Evolutionary conservation across 164 flowering plant species (phyloP).

Genomic region (Hamamelis virginiana): DNA sequence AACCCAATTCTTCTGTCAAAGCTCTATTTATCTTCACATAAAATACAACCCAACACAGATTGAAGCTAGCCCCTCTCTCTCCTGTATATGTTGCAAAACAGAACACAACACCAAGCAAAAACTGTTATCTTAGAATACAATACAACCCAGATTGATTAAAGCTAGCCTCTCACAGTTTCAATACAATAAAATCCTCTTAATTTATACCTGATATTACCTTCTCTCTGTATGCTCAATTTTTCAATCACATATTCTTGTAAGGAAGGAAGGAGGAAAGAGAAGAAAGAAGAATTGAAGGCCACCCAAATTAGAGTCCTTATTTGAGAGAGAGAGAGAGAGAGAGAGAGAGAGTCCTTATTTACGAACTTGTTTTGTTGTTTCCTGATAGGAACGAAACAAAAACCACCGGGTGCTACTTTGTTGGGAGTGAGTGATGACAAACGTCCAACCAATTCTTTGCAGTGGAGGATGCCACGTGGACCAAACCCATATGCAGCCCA

Average conservation of each 20-base stretch:
- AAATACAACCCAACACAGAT: background rate
- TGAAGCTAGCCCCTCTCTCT: too few species aligned
- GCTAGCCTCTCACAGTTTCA: too few species aligned
- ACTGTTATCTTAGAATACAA: background rate
- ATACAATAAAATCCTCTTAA: too few species aligned
- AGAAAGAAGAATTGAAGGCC: slow-evolving; percentile 6
- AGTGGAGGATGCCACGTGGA: slow-evolving; percentile 3
- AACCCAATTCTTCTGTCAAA: slow-evolving; percentile 7
- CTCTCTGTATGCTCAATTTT: background rate
- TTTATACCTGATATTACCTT: too few species aligned
- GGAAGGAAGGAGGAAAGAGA: background rate
- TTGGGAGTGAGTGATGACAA: slow-evolving; percentile 9
- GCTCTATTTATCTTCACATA: too few species aligned
- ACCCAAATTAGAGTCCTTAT: background rate
- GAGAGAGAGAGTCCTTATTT: too few species aligned
- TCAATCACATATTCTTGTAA: background rate
- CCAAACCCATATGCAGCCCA: background rate
- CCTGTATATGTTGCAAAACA: too few species aligned
- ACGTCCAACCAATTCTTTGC: slow-evolving; percentile 3
- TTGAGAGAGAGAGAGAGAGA: too few species aligned
- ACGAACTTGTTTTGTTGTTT: too few species aligned
- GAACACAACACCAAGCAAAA: too few species aligned
- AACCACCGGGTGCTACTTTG: slow-evolving; percentile 23
- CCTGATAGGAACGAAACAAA: slow-evolving; percentile 7
- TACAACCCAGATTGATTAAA: background rate